These are phyloP conservation scores for Cryphonectria nitschkei DNA, from an alignment of 2,329 filamentous ascomycete genomes.

Conservation along the genomic window DNA sequence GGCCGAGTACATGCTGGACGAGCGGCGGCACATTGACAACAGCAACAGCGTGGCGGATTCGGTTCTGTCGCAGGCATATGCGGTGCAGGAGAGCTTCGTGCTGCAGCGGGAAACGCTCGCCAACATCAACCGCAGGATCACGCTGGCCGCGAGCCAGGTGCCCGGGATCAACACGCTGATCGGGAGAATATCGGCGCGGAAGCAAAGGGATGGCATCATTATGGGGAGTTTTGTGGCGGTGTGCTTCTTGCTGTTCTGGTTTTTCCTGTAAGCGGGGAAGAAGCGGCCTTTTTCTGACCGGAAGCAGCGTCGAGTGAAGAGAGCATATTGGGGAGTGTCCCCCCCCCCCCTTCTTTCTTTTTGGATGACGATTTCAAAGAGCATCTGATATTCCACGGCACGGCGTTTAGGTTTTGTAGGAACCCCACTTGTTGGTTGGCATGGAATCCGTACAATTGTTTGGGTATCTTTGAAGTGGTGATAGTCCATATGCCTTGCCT, in stretches of 20 bases:
- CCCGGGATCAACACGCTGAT: constrained; percentile 93
- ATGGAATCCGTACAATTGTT: constrained; percentile 27
- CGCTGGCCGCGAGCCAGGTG: constrained; percentile 84
- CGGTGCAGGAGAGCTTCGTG: constrained; percentile 89
- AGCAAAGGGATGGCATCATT: constrained; percentile 92
- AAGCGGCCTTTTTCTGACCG: not conserved
- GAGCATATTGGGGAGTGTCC: not conserved
- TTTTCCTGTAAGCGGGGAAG: constrained; percentile 59
- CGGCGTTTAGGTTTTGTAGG: constrained; percentile 22
- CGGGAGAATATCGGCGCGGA: constrained; percentile 89
- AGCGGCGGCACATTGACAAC: constrained; percentile 82
- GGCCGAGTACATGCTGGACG: constrained; percentile 96
- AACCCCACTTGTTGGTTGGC: constrained; percentile 6
- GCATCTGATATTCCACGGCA: constrained; percentile 20
- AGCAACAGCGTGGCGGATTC: constrained; percentile 88
- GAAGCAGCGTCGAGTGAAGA: not conserved
- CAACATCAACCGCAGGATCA: constrained; percentile 89
- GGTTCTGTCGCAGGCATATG: constrained; percentile 93
- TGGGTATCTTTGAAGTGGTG: constrained; percentile 25
- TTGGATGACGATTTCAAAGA: constrained; percentile 13
- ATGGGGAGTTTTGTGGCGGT: constrained; percentile 89
- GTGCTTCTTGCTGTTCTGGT: constrained; percentile 86
- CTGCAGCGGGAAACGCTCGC: constrained; percentile 85
- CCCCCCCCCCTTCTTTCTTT: not conserved
- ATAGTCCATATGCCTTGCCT: constrained; percentile 12